These are phyloP conservation scores for Guillardia theta DNA, from an alignment of 78 protist species.

Conservation along the genomic window DNA sequence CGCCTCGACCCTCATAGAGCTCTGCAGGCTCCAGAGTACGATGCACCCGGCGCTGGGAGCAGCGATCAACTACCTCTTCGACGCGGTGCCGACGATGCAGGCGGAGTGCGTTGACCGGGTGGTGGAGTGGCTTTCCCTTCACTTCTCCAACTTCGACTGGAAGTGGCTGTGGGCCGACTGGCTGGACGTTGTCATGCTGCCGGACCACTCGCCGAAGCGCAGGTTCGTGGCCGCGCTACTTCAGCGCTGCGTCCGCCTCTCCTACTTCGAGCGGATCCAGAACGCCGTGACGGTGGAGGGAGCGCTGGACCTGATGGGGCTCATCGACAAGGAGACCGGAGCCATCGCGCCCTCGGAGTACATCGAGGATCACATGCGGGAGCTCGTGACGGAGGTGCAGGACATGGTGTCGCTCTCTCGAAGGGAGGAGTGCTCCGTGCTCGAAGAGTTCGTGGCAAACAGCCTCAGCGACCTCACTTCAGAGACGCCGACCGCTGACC, in stretches of 20 bases:
- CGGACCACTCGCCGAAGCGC: not conserved
- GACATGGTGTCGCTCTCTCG: constrained; percentile 13
- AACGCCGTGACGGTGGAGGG: not conserved
- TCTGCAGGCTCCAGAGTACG: not conserved
- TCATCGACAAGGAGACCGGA: not conserved
- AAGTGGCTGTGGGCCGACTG: constrained; percentile 12
- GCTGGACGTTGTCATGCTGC: not conserved
- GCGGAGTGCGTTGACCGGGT: not conserved
- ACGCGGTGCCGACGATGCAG: not conserved
- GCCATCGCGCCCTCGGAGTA: not conserved
- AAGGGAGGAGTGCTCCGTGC: not conserved
- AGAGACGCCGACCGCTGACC: not conserved
- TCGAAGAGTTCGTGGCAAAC: not conserved
- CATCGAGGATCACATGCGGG: not conserved
- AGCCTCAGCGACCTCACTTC: not conserved
- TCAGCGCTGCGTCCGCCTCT: not conserved
- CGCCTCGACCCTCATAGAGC: not conserved
- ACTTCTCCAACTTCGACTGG: constrained; percentile 1
- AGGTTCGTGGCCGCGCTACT: not conserved
- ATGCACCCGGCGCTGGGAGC: not conserved
- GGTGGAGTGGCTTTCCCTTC: not conserved
- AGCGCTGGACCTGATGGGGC: not conserved
- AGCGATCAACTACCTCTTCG: not conserved
- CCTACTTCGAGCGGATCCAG: not conserved
- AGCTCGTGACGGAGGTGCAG: not conserved